These are phyloP conservation scores for Aureobasidium sp. DNA, from an alignment of 2,329 filamentous ascomycete genomes.

Conservation along the genomic window DNA sequence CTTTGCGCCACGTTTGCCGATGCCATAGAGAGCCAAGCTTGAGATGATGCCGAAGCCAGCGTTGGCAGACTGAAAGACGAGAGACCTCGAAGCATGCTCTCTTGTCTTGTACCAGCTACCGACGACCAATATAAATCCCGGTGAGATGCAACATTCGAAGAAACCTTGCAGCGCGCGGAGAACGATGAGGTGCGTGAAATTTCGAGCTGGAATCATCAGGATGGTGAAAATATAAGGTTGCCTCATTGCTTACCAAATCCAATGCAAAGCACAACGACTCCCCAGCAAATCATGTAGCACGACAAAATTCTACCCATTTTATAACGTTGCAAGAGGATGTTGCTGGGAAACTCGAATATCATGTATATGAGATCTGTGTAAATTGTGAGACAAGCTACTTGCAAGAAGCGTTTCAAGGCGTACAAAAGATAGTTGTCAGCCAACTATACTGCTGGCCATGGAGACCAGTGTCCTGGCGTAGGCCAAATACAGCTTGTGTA, in stretches of 20 bases:
- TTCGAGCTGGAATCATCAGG: conserved; percentile 17
- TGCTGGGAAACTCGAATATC: conserved; percentile 31
- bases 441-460: conserved; percentile 34
- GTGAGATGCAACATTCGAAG: conserved; percentile 33
- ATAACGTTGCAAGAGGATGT: conserved; percentile 30
- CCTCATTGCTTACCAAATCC: conserved; percentile 17
- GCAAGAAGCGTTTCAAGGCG: neutral
- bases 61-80: conserved; percentile 33
- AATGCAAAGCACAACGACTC: conserved; percentile 25
- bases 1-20: conserved; percentile 22
- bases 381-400: neutral
- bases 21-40: conserved; percentile 24
- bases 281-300: conserved; percentile 31
- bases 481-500: conserved; percentile 41
- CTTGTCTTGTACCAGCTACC: conserved; percentile 30
- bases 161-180: conserved; percentile 32
- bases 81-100: conserved; percentile 29
- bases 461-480: conserved; percentile 40
- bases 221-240: neutral
- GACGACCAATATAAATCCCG: conserved; percentile 31
- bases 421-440: conserved; percentile 36
- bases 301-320: conserved; percentile 31
- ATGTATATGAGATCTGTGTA: conserved; percentile 32
- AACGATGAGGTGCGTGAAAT: conserved; percentile 31
- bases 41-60: conserved; percentile 29